Conservation (phyloP, 139 green algal genomes). For the Nannochloris sp. region DNA sequence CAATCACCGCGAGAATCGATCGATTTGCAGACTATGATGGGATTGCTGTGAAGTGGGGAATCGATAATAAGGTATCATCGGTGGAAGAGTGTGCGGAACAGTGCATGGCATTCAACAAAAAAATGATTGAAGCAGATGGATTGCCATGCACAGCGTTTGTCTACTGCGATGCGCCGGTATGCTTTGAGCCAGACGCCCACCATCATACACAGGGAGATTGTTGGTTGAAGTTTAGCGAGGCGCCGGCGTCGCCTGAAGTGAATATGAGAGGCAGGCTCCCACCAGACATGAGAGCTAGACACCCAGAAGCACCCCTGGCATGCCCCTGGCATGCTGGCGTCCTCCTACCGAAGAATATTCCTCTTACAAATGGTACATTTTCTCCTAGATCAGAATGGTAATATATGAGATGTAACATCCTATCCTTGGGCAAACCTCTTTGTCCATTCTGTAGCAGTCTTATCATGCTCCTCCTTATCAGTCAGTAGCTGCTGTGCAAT, state of each 20-base stretch:
- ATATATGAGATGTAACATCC: background rate
- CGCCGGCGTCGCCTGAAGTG: conserved; percentile 56
- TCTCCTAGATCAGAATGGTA: conserved; percentile 26
- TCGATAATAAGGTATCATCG: conserved; percentile 51
- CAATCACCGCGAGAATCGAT: conserved; percentile 26
- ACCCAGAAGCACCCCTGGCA: conserved; percentile 26
- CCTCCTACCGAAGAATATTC: conserved; percentile 45
- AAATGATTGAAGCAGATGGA: conserved; percentile 5
- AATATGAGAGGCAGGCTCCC: conserved; percentile 40
- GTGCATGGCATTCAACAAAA: conserved; percentile 36
- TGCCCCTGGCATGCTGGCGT: conserved; percentile 58
- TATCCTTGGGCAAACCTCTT: conserved; percentile 71
- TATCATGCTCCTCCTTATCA: conserved; percentile 80
- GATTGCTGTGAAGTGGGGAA: conserved; percentile 65
- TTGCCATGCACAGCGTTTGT: conserved; percentile 81
- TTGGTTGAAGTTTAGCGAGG: conserved; percentile 72
- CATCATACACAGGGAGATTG: conserved; percentile 69
- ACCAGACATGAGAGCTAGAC: conserved; percentile 21
- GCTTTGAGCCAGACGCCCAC: conserved; percentile 82
- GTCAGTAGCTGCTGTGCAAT: conserved; percentile 82
- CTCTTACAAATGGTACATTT: conserved; percentile 51
- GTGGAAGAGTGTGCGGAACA: conserved; percentile 52
- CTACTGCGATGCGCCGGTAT: conserved; percentile 53
- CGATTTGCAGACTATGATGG: conserved; percentile 52
- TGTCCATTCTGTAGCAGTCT: conserved; percentile 83